Base-by-base conservation (phyloP, 1,139 yeast species). In the Blastobotrys arbuscula region DNA sequence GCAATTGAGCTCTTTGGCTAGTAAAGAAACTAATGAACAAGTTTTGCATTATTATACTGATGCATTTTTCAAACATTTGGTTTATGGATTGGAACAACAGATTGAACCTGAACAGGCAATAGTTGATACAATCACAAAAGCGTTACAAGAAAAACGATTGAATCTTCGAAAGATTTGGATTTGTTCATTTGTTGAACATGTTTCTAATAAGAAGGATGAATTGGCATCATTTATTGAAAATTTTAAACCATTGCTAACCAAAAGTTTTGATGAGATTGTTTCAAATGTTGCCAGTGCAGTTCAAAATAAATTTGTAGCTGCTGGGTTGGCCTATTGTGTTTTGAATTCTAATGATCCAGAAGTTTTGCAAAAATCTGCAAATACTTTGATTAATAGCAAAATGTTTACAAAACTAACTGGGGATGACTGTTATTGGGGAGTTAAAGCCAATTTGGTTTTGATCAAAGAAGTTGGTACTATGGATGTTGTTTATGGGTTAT, bases 21-120 rank as follows among this genome's bases (percentile, higher is more conserved):
- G 76, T 1, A 89, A 87, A 59, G 97, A 90, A 60, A 78, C 80
- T 47, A 87, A 88, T 57, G 97, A 92, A 62, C 39, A 58, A 1
- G 79, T 87, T 0, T 71, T 88, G 44, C 55, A 68, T 2, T 68
- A 72, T 5, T 70, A 80, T 53, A 68, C 83, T n/a, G 64, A 68
- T n/a, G 72, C 81, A 0, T 76, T 77, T 53, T 72, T 76, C 44
- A 56, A 58, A 23, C 82, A 76, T 56, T 68, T 74, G 35, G 62
- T 71, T 23, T 55, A 49, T 49, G 48, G 44, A 36, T 56, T 59
- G 15, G 47, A 34, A 8, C 54, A 50, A n/a, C 47, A 43, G 23
- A 42, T 47, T 30, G 46, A 42, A 3, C 47, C 49, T 2, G 60
- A 57, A 12, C 55, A 56, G 30, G 39, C 55, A 2, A 53, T 65